phyloP scores from a whole-genome alignment of 108 stramenopile genomes.

The Stephanodiscus minutulus region DNA sequence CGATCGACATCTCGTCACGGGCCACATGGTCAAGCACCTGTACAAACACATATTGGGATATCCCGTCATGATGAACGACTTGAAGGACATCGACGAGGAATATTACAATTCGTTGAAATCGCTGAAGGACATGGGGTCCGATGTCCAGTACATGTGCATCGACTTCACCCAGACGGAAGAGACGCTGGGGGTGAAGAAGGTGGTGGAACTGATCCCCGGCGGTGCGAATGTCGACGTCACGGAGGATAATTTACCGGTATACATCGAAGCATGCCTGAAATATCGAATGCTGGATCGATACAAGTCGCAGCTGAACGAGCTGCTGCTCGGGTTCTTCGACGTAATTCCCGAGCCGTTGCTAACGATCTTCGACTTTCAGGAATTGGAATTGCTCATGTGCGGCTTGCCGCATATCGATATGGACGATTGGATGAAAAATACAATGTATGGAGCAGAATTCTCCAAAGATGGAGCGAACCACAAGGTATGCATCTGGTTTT shows the following conservation, averaged over 20 bases:
- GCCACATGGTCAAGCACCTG: slow-evolving; percentile 95
- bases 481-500: too few relatives aligned
- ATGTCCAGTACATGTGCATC: slow-evolving; percentile 50
- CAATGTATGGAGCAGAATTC: too few relatives aligned
- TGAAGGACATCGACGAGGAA: slow-evolving; percentile 80
- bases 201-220: slow-evolving; percentile 83
- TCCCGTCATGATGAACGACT: slow-evolving; percentile 82
- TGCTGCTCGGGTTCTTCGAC: slow-evolving; percentile 94
- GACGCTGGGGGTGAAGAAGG: slow-evolving; percentile 69
- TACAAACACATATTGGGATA: slow-evolving; percentile 99
- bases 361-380: slow-evolving; percentile 95
- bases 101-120: slow-evolving; percentile 71
- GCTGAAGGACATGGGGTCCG: slow-evolving; percentile 52
- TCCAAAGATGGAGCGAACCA: too few relatives aligned
- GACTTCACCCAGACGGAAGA: slow-evolving; percentile 94
- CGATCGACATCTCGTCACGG: slow-evolving; percentile 94
- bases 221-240: slow-evolving; percentile 90
- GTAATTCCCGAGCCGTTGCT: slow-evolving; percentile 96
- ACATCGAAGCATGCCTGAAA: slow-evolving; percentile 89
- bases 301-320: slow-evolving; percentile 87
- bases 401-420: slow-evolving; percentile 95
- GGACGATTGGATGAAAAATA: slow-evolving; percentile 93
- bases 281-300: slow-evolving; percentile 88
- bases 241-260: slow-evolving; percentile 94
- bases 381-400: slow-evolving; percentile 97